Conservation (phyloP, 2,329 filamentous ascomycete genomes). For the Colletotrichum sp. region DNA sequence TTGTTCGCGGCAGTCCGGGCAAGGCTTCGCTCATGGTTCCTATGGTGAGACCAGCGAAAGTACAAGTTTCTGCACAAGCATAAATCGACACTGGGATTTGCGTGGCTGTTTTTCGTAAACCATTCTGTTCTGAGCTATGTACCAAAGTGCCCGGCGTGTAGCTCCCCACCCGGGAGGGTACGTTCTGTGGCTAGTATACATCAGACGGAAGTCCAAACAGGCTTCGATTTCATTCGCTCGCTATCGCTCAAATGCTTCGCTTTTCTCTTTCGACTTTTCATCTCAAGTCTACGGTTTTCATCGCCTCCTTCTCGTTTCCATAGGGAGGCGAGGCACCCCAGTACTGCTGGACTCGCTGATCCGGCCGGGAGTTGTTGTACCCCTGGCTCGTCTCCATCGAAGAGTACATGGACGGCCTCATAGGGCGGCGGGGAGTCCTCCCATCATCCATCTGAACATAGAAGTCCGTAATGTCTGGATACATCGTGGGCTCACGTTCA, state of each 20-base stretch:
- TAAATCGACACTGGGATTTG: neutral
- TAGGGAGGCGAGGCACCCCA: neutral
- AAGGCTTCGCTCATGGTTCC: constrained; percentile 18
- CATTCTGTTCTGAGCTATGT: neutral
- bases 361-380: neutral
- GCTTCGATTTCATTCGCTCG: neutral
- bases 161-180: neutral
- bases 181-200: neutral
- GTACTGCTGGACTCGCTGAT: neutral
- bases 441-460: neutral
- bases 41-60: constrained; percentile 19
- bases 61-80: neutral
- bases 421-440: neutral
- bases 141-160: neutral
- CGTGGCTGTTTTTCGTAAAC: neutral
- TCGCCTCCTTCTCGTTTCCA: neutral
- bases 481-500: neutral
- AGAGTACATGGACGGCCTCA: neutral
- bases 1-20: neutral
- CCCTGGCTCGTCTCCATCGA: neutral
- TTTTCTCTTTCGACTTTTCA: neutral
- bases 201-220: neutral
- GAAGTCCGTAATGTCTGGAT: neutral
- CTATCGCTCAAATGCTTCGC: neutral
- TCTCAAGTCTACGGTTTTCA: neutral